A percentile compares a stretch with the other conserved stretches of the same genome.
Conservation (phyloP, 1,139 yeast species). For the Debaryomycetaceae sp. region DNA sequence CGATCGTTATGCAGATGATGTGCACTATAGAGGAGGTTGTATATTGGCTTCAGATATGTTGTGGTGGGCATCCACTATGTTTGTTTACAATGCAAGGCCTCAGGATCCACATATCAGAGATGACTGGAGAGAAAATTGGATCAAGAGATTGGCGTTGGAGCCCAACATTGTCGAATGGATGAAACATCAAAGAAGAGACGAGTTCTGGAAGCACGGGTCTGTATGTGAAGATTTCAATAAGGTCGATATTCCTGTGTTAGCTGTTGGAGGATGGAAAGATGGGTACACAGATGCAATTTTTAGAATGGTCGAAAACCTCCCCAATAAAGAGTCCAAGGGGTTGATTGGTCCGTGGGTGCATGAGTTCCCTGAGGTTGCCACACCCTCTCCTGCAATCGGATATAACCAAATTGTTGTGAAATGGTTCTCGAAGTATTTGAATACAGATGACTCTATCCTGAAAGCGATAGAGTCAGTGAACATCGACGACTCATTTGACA, state of each 20-base stretch:
- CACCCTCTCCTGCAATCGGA: conserved; percentile 38
- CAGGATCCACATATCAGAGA: conserved; percentile 38
- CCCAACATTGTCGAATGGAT: conserved; percentile 39
- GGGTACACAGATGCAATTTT: conserved; percentile 40
- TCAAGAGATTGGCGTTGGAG: conserved; percentile 24
- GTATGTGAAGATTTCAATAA: conserved; percentile 32
- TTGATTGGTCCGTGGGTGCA: conserved; percentile 45
- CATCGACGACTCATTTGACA: conserved; percentile 11
- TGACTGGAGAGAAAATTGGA: conserved; percentile 35
- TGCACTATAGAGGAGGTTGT: conserved; percentile 43
- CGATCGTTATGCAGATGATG: conserved; percentile 42
- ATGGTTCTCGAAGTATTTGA: conserved; percentile 35
- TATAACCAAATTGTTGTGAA: conserved; percentile 32
- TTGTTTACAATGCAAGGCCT: conserved; percentile 36
- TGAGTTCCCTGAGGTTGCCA: conserved; percentile 43
- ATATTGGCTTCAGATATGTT: conserved; percentile 38
- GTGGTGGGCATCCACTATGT: conserved; percentile 46
- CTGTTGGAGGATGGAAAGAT: conserved; percentile 43
- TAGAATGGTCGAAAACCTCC: conserved; percentile 33
- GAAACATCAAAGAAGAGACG: conserved; percentile 37
- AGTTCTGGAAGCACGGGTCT: conserved; percentile 41
- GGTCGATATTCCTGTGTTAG: conserved; percentile 37
- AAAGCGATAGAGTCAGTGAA: conserved; percentile 7
- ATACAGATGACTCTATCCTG: conserved; percentile 4
- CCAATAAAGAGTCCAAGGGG: conserved; percentile 23